phyloP scores from a whole-genome alignment of 805 yeast genomes.

The Candida methanosorbosa region DNA sequence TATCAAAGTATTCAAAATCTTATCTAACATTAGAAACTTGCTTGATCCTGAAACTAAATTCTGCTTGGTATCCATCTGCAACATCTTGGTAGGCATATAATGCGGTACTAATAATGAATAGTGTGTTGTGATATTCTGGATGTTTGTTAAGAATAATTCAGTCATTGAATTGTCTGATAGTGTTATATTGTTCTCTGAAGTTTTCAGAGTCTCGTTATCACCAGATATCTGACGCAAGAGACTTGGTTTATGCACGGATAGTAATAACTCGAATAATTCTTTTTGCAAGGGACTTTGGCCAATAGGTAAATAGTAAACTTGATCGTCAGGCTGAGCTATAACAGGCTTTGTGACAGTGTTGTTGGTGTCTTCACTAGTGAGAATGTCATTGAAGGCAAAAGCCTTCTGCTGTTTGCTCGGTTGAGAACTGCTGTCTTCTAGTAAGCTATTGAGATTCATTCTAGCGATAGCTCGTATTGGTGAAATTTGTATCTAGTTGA shows the following conservation, averaged over 20 bases:
- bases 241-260: constrained; percentile 4
- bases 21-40: constrained; percentile 48
- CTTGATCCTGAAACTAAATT: constrained; percentile 45
- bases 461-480: too few relatives aligned
- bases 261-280: constrained; percentile 32
- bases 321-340: neutral
- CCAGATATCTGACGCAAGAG: too few relatives aligned
- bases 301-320: constrained; percentile 27
- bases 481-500: too few relatives aligned
- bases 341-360: neutral
- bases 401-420: too few relatives aligned
- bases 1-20: constrained; percentile 31
- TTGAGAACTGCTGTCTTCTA: too few relatives aligned
- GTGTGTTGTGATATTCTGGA: constrained; percentile 48
- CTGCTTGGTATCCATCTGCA: constrained; percentile 58
- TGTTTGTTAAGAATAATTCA: constrained; percentile 34
- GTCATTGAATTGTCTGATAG: constrained; percentile 26
- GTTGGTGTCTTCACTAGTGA: neutral
- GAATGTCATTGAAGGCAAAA: neutral
- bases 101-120: constrained; percentile 71
- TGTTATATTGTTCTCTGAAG: too few relatives aligned
- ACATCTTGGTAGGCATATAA: constrained; percentile 61
- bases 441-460: too few relatives aligned
- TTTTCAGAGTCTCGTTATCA: too few relatives aligned
- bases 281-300: constrained; percentile 35